A percentile compares a stretch with the other conserved stretches of the same genome.
Evolutionary conservation across 2,329 filamentous ascomycete species (phyloP).

Genomic region (Penicillium sp.): DNA sequence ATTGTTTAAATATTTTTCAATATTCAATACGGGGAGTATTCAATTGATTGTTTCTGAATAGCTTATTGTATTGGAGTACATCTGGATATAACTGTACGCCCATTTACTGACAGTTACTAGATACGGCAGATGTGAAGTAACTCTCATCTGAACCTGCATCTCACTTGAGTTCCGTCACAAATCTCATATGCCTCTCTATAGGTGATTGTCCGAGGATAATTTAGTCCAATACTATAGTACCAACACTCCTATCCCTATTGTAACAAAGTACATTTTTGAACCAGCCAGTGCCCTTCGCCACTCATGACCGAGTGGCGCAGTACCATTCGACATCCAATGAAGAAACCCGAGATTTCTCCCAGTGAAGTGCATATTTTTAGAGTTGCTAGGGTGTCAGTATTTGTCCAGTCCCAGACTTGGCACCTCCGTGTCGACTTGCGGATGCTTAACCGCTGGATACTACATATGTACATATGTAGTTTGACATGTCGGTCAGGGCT

Average conservation of each 20-base stretch:
- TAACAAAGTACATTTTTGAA: neutral
- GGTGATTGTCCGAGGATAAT: neutral
- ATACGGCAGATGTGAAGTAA: neutral
- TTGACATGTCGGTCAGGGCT: neutral
- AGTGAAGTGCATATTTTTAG: neutral
- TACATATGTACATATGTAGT: neutral
- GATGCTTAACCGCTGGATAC: neutral
- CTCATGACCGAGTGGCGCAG: constrained; percentile 7
- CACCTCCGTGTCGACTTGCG: neutral
- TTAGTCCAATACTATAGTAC: neutral
- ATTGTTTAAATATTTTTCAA: neutral
- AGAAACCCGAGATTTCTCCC: neutral
- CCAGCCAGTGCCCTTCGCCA: constrained; percentile 1
- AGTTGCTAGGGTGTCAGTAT: neutral
- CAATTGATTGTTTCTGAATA: neutral
- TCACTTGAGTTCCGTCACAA: neutral
- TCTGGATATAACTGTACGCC: neutral
- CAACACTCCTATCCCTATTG: neutral
- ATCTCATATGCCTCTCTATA: neutral
- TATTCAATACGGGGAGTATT: neutral
- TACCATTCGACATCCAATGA: neutral
- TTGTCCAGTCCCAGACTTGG: neutral
- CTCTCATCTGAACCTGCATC: neutral
- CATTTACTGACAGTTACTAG: neutral
- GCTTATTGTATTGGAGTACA: neutral